These are phyloP conservation scores for Hypoxylon sp. DNA, from an alignment of 2,329 filamentous ascomycete species.

Conservation along the genomic window DNA sequence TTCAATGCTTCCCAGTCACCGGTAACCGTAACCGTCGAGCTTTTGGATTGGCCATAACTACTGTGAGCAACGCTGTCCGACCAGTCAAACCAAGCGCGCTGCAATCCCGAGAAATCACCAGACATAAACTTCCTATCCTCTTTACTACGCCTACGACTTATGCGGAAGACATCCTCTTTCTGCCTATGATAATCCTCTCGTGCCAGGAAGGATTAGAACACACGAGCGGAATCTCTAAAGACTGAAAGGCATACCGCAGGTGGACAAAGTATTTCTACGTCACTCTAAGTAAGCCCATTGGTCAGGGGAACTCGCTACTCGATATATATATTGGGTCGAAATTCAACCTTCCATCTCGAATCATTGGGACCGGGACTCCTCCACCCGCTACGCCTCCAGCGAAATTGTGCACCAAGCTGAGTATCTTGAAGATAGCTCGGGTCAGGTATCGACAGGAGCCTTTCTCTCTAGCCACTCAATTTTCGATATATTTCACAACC, in stretches of 20 bases:
- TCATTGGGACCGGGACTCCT: slow-evolving; percentile 21
- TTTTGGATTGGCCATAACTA: slow-evolving; percentile 44
- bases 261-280: slow-evolving; percentile 39
- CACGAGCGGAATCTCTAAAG: slow-evolving; percentile 41
- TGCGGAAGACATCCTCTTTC: slow-evolving; percentile 37
- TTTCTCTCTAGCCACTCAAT: slow-evolving; percentile 10
- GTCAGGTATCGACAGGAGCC: slow-evolving; percentile 12
- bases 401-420: slow-evolving; percentile 13
- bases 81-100: slow-evolving; percentile 39
- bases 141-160: slow-evolving; percentile 38
- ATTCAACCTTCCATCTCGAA: slow-evolving; percentile 28
- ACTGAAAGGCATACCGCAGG: slow-evolving; percentile 40
- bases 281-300: slow-evolving; percentile 43
- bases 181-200: slow-evolving; percentile 39
- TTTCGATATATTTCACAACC: slow-evolving; percentile 18
- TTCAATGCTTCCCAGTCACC: slow-evolving; percentile 42
- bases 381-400: slow-evolving; percentile 19
- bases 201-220: slow-evolving; percentile 41
- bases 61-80: slow-evolving; percentile 40
- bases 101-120: slow-evolving; percentile 29
- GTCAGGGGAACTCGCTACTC: slow-evolving; percentile 38
- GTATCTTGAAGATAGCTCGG: slow-evolving; percentile 23
- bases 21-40: slow-evolving; percentile 42
- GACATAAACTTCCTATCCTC: slow-evolving; percentile 36
- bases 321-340: slow-evolving; percentile 40